phyloP scores from a whole-genome alignment of 305 asterid species.

The Fraxinus floribunda region DNA sequence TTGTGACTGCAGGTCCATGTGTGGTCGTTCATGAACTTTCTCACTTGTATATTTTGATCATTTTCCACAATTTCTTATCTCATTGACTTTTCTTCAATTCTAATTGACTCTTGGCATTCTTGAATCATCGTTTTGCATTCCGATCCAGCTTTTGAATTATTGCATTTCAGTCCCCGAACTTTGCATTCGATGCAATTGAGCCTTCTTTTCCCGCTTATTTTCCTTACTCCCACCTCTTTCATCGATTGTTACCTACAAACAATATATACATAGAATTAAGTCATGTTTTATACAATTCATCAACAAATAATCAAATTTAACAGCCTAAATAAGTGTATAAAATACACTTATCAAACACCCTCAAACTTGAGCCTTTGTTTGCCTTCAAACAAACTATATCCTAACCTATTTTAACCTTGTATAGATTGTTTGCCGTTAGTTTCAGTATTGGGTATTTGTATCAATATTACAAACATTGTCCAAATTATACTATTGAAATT shows the following conservation, averaged over 20 bases:
- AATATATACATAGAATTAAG: background rate
- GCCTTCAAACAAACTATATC: background rate
- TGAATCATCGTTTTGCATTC: background rate
- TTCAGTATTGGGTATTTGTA: too few relatives aligned
- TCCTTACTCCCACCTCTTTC: background rate
- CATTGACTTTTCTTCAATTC: background rate
- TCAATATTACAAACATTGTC: background rate
- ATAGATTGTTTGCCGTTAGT: background rate
- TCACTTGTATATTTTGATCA: background rate
- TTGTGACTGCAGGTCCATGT: background rate
- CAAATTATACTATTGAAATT: background rate
- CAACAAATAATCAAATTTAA: background rate
- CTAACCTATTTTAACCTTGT: background rate
- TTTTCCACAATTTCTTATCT: background rate
- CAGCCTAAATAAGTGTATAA: background rate
- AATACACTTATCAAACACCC: background rate
- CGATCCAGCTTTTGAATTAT: background rate
- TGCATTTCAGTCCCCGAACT: background rate
- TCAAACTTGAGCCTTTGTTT: background rate
- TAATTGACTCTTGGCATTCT: background rate
- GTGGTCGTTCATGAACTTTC: too few relatives aligned
- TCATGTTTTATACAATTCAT: background rate
- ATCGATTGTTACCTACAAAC: background rate
- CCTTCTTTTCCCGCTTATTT: background rate
- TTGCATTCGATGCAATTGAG: background rate